Base-by-base conservation (phyloP, 129 eudicot species). In the Calendula officinalis region DNA sequence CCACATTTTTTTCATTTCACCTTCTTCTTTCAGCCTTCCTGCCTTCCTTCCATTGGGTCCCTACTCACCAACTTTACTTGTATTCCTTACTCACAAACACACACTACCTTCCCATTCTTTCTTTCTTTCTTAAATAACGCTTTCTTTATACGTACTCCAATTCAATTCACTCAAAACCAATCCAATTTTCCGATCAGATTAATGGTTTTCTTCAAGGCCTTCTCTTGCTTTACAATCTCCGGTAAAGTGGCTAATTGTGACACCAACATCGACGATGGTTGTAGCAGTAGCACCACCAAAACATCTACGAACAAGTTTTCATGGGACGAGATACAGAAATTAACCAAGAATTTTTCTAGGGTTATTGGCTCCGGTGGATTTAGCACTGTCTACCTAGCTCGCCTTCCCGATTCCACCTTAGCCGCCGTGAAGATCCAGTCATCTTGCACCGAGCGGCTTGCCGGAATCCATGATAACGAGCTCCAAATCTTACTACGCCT, bases 351-450 rank as follows among this genome's bases (percentile, higher is more conserved):
- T 62, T 70, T 81, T 69, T 80, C 76, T 3, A 58, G 8, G 17
- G 80, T 76, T 17, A 86, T 90, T 46, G 95, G 86, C 12, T 80
- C 75, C 27, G 97, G 97, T 14, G 97, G 97, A 0, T 86, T 86
- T 61, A 90, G 97, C 16, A 83, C 86, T 0, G 97, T 90, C 16
- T 90, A 81, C 62, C 79, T 90, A 1, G 95, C 91, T 15, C 57
- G 56, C 2, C 62, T 89, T 47, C 77, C 71, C 0, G 77, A 76
- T 22, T 22, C 30, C 30, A 22, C 1, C 30, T 71, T 75, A 3
- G 80, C 79, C 3, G 97, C 97, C 3, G 75, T 90, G 33, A 90
- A 90, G 77, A 33, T 84, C 62, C 81, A 77, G 1, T 17, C 78
- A 8, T 22, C 71, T 44, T 60, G 83, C 74, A 83, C 84, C 16